phyloP scores from a whole-genome alignment of 2,329 filamentous ascomycete genomes.

The Aspergillus tanneri region DNA sequence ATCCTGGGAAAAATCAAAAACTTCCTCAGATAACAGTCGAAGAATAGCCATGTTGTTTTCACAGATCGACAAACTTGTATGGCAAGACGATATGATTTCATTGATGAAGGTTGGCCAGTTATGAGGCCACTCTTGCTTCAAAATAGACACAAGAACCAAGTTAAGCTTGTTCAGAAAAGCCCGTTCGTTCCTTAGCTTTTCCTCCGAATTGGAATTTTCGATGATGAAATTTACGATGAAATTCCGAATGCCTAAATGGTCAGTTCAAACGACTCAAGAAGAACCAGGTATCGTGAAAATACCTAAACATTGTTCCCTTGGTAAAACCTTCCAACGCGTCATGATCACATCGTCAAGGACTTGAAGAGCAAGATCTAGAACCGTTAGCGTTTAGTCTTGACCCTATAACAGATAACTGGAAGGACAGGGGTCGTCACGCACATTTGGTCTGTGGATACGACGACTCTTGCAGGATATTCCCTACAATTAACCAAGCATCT shows the following conservation, averaged over 20 bases:
- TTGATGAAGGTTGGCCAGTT: constrained; percentile 99
- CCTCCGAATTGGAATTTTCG: constrained; percentile 84
- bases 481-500: constrained; percentile 95
- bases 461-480: constrained; percentile 92
- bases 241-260: constrained; percentile 80
- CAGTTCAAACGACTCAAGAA: constrained; percentile 1
- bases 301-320: constrained; percentile 94
- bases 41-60: constrained; percentile 99
- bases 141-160: constrained; percentile 90
- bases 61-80: constrained; percentile 93
- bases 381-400: constrained; percentile 33
- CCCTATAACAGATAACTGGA: neutral
- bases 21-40: constrained; percentile 90
- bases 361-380: constrained; percentile 82
- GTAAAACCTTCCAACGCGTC: constrained; percentile 98
- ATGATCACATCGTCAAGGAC: constrained; percentile 97
- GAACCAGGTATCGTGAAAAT: constrained; percentile 14
- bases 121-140: constrained; percentile 99
- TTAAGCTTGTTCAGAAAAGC: constrained; percentile 98
- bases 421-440: constrained; percentile 48
- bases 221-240: constrained; percentile 99
- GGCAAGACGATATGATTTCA: constrained; percentile 95
- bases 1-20: constrained; percentile 97
- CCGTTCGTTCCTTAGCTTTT: constrained; percentile 77
- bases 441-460: constrained; percentile 96